Conservation (phyloP, 192 early-diverging fungal genomes). For the Glomus cerebriforme region DNA sequence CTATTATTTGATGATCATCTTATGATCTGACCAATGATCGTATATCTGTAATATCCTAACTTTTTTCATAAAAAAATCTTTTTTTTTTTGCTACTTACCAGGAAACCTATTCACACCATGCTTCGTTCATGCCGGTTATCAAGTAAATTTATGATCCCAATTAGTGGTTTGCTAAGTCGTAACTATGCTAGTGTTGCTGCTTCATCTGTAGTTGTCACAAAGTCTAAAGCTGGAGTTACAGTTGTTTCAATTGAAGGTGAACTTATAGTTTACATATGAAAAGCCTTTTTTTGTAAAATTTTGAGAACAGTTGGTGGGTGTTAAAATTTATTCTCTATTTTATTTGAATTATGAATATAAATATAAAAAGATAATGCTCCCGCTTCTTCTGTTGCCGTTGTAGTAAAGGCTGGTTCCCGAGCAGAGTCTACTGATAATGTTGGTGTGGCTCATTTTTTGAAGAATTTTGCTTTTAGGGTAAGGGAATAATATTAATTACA, state of each 20-base stretch:
- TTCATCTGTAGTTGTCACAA: constrained; percentile 16
- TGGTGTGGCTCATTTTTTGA: constrained; percentile 88
- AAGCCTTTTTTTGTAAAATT: not conserved
- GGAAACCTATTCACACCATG: not conserved
- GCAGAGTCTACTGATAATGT: constrained; percentile 73
- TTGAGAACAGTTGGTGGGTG: not conserved
- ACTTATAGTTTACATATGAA: not conserved
- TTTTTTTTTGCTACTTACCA: too few relatives aligned
- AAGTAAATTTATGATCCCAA: not conserved
- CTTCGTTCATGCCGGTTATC: not conserved
- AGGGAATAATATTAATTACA: not conserved
- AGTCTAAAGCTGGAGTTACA: constrained; percentile 8
- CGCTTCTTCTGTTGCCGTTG: constrained; percentile 77
- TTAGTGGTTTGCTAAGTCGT: not conserved
- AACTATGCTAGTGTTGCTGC: constrained; percentile 17
- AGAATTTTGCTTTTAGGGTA: constrained; percentile 90
- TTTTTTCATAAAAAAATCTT: too few relatives aligned
- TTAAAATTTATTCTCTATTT: not conserved
- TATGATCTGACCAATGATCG: too few relatives aligned
- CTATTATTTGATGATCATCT: too few relatives aligned
- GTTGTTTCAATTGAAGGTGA: constrained; percentile 28
- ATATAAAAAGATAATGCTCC: constrained; percentile 60
- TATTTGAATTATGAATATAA: not conserved
- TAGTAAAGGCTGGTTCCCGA: constrained; percentile 86
- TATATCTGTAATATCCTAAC: too few relatives aligned